Evolutionary conservation across 75 land plant species (phyloP).

Genomic region (Sequoiadendron giganteum): DNA sequence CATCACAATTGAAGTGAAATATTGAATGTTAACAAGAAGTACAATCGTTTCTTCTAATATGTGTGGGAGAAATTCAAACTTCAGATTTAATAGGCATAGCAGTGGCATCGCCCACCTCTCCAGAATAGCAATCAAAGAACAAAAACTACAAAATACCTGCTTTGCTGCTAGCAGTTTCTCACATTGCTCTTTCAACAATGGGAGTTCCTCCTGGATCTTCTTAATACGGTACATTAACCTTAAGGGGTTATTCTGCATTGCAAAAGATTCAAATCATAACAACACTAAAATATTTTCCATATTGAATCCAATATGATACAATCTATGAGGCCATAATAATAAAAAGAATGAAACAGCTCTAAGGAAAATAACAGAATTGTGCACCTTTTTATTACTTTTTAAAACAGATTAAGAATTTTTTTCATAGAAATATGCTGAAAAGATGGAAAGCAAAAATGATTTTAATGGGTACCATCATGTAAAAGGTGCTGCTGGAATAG

Average conservation of each 20-base stretch:
- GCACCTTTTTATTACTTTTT: not conserved
- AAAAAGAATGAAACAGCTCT: not conserved
- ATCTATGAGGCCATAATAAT: too few relatives aligned
- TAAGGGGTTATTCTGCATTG: constrained; percentile 74
- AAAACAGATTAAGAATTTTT: not conserved
- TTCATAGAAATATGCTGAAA: too few relatives aligned
- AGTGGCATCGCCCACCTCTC: not conserved
- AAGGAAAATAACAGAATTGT: not conserved
- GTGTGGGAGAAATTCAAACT: not conserved
- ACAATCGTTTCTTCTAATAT: not conserved
- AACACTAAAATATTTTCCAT: not conserved
- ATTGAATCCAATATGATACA: too few relatives aligned
- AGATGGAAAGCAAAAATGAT: not conserved
- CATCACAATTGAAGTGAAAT: not conserved
- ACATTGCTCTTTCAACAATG: constrained; percentile 60
- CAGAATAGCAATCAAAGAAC: not conserved
- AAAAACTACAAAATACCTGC: constrained; percentile 49
- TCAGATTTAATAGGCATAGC: not conserved
- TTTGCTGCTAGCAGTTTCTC: constrained; percentile 71
- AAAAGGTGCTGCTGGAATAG: not conserved
- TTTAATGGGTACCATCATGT: not conserved
- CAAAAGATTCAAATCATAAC: not conserved
- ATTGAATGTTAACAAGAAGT: not conserved
- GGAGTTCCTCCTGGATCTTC: constrained; percentile 74
- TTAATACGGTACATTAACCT: constrained; percentile 69